Evolutionary conservation across 345 rosid genomes (phyloP).

Genomic region (Xanthoceras sorbifolium): DNA sequence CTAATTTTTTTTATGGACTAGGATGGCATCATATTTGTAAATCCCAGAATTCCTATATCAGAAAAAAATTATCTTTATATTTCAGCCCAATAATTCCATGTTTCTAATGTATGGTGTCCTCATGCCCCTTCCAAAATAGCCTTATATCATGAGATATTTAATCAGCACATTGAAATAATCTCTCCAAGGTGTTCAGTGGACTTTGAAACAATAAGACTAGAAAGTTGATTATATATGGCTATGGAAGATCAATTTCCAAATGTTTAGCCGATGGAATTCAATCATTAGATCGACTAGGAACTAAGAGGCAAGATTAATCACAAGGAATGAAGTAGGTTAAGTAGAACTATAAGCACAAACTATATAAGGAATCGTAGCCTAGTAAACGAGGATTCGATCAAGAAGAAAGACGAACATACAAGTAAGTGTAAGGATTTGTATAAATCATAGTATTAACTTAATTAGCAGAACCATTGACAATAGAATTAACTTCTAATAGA

Average conservation of each 20-base stretch:
- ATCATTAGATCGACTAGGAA: background rate
- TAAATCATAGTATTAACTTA: no score
- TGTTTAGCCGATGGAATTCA: conserved; percentile 9
- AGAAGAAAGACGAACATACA: background rate
- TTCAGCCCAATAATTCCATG: background rate
- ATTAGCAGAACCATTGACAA: no score
- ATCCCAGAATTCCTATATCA: background rate
- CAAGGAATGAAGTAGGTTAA: background rate
- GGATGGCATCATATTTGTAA: background rate
- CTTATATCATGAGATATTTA: background rate
- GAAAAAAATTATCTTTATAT: background rate
- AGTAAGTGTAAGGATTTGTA: background rate
- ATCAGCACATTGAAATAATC: conserved; percentile 4
- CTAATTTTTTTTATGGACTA: background rate
- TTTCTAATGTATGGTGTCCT: background rate
- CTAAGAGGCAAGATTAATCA: background rate
- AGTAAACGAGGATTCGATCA: background rate
- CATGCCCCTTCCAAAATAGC: background rate
- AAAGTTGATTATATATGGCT: conserved; percentile 15
- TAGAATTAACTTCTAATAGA: no score
- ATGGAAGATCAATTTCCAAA: conserved; percentile 20
- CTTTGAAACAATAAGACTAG: conserved; percentile 13
- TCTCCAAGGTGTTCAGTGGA: background rate
- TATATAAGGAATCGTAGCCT: background rate
- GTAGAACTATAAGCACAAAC: background rate